Evolutionary conservation across 108 stramenopile genomes (phyloP).

Genomic region (Parietichytrium sp.): DNA sequence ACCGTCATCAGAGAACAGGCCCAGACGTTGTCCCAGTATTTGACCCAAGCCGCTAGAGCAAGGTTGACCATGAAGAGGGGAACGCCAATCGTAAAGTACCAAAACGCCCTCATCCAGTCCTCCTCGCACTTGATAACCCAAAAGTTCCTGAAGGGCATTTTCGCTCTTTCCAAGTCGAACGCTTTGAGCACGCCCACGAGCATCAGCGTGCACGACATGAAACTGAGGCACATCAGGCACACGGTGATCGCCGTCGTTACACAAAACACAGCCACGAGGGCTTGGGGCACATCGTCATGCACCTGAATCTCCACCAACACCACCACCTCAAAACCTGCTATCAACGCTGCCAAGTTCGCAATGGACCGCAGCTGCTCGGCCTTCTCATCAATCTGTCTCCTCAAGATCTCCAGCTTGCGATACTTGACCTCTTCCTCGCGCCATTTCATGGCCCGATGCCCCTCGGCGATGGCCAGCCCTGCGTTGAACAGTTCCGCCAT

Average conservation of each 20-base stretch:
- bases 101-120: slow-evolving; percentile 31
- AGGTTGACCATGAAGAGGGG: slow-evolving; percentile 12
- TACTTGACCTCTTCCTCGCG: slow-evolving; percentile 41
- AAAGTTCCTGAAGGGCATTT: slow-evolving; percentile 22
- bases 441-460: slow-evolving; percentile 2
- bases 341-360: slow-evolving; percentile 14
- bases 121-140: slow-evolving; percentile 36
- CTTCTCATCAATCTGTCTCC: slow-evolving; percentile 20
- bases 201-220: slow-evolving; percentile 24
- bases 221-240: slow-evolving; percentile 16
- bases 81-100: slow-evolving; percentile 21
- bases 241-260: neutral
- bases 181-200: slow-evolving; percentile 38
- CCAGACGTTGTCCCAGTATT: neutral
- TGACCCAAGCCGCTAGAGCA: slow-evolving; percentile 32
- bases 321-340: neutral
- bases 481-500: slow-evolving; percentile 38
- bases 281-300: neutral
- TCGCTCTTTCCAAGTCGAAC: slow-evolving; percentile 7
- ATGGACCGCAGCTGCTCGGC: slow-evolving; percentile 20
- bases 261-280: neutral
- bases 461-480: slow-evolving; percentile 13
- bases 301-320: neutral
- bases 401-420: slow-evolving; percentile 36
- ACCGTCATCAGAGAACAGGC: neutral